Percentiles rank a stretch among this genome's conserved stretches.
These are phyloP conservation scores for Amylostereum chailletii DNA, from an alignment of 1,284 basidiomycete species.

Conservation along the genomic window DNA sequence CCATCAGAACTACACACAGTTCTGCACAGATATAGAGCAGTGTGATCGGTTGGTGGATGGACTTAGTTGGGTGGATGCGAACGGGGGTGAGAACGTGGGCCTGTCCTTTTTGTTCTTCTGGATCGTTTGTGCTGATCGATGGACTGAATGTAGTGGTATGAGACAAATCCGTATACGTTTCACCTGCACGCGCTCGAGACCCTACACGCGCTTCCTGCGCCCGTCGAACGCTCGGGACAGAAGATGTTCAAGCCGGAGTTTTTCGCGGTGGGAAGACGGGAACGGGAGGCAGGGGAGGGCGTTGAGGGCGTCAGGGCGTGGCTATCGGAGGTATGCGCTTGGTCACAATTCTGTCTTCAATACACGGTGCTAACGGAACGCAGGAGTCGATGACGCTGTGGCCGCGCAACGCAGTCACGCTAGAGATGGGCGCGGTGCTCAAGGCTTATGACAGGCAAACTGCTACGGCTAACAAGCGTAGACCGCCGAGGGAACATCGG, in stretches of 20 bases:
- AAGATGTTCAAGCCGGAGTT: constrained; percentile 73
- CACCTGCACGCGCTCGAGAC: constrained; percentile 73
- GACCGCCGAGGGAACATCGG: constrained; percentile 36
- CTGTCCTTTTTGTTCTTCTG: not conserved
- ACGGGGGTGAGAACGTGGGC: constrained; percentile 56
- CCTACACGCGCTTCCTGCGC: constrained; percentile 78
- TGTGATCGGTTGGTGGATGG: constrained; percentile 66
- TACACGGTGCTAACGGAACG: constrained; percentile 7
- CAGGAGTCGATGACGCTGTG: constrained; percentile 30
- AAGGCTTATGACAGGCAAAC: constrained; percentile 28
- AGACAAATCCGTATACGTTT: constrained; percentile 80
- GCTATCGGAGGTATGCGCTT: constrained; percentile 29
- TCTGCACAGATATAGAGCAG: constrained; percentile 74
- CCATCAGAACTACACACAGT: constrained; percentile 88
- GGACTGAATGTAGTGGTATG: constrained; percentile 49
- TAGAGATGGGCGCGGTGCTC: constrained; percentile 54
- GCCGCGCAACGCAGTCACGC: constrained; percentile 42
- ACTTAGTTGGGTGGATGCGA: constrained; percentile 75
- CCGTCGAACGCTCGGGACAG: constrained; percentile 71
- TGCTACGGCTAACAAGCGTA: not conserved
- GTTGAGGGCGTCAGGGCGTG: constrained; percentile 49
- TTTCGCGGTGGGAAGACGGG: constrained; percentile 48
- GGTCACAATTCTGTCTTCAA: constrained; percentile 8
- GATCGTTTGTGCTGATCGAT: not conserved
- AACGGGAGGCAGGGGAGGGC: constrained; percentile 49